Evolutionary conservation across 1,284 basidiomycete genomes (phyloP).

Genomic region (Heliocybe sulcata): DNA sequence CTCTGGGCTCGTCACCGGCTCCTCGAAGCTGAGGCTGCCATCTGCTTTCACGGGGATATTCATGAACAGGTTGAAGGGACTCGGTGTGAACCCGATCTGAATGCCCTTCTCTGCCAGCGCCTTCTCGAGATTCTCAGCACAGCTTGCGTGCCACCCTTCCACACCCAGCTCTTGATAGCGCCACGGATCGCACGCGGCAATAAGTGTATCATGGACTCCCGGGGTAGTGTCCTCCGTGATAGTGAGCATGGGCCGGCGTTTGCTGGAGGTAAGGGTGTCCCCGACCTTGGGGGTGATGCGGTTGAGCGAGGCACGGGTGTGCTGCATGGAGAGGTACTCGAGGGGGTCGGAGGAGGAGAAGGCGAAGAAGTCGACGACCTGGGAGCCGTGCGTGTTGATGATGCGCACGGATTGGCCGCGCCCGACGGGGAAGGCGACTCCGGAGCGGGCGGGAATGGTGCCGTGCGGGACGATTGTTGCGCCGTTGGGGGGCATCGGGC

Average conservation of each 20-base stretch:
- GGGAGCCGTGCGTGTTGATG: background rate
- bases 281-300: background rate
- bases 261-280: background rate
- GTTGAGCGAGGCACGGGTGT: background rate
- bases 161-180: background rate
- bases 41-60: background rate
- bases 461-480: too few relatives aligned
- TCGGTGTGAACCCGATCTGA: background rate
- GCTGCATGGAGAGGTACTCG: slow-evolving; percentile 24
- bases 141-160: background rate
- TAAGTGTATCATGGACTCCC: background rate
- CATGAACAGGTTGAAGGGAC: background rate
- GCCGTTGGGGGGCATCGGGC: too few relatives aligned
- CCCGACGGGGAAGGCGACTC: background rate
- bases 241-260: background rate
- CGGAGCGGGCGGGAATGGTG: background rate
- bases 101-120: background rate
- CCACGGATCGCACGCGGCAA: background rate
- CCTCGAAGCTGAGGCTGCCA: background rate
- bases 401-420: background rate
- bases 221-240: background rate
- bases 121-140: background rate
- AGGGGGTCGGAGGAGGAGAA: slow-evolving; percentile 27
- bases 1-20: background rate
- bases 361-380: slow-evolving; percentile 9